Conservation (phyloP, 179 eudicot genomes). For the Silene vulgaris region DNA sequence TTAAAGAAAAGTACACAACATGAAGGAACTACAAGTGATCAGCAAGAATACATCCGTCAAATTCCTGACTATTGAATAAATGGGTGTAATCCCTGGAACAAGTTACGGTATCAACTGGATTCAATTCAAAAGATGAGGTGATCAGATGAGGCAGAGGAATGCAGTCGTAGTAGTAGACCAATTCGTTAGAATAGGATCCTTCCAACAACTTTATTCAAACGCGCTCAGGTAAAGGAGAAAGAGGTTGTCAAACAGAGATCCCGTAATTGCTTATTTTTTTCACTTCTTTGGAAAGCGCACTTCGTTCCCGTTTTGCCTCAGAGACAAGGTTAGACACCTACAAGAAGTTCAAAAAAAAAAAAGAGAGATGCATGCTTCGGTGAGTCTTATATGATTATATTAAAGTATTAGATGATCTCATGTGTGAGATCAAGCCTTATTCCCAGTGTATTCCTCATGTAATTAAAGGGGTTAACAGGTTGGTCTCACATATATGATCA, state of each 20-base stretch:
- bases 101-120: slow-evolving; percentile 11
- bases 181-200: not conserved
- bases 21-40: not conserved
- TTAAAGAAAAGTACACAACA: not conserved
- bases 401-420: not conserved
- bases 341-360: slow-evolving; percentile 13
- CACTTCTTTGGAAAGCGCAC: slow-evolving; percentile 61
- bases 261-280: slow-evolving; percentile 77
- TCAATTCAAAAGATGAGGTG: not conserved
- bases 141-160: not conserved
- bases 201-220: slow-evolving; percentile 9
- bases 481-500: not conserved
- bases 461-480: not conserved
- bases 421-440: not conserved
- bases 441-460: not conserved
- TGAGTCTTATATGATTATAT: not conserved
- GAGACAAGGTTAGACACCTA: slow-evolving; percentile 54
- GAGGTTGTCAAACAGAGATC: slow-evolving; percentile 50
- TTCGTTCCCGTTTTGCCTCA: slow-evolving; percentile 62
- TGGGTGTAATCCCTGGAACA: not conserved
- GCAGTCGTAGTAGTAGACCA: not conserved
- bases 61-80: not conserved
- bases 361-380: not conserved
- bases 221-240: not conserved
- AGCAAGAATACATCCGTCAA: not conserved